Conservation (phyloP, 495 filamentous ascomycete genomes). For the Oidiodendron maius region DNA sequence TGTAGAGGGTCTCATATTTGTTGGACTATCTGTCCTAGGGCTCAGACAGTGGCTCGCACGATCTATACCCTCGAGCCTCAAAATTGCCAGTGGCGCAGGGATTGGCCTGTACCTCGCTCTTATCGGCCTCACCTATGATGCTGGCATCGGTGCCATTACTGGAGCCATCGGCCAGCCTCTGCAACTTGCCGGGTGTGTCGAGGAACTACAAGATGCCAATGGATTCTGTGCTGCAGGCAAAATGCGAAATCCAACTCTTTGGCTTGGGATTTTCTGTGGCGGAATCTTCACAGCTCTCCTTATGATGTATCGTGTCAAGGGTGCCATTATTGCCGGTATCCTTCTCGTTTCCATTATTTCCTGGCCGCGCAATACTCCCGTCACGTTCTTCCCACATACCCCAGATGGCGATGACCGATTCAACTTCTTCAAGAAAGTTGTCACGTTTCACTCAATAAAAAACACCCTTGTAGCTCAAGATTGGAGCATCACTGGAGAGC, state of each 20-base stretch:
- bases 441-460: constrained; percentile 69
- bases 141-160: constrained; percentile 69
- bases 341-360: constrained; percentile 77
- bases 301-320: constrained; percentile 79
- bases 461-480: constrained; percentile 58
- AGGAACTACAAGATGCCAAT: not conserved
- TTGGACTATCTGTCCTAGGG: constrained; percentile 61
- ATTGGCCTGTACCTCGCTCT: constrained; percentile 77
- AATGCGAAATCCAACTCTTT: constrained; percentile 73
- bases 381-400: constrained; percentile 75
- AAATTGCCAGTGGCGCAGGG: constrained; percentile 75
- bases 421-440: constrained; percentile 80
- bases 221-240: constrained; percentile 40
- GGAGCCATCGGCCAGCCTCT: constrained; percentile 54
- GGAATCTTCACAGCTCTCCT: constrained; percentile 69
- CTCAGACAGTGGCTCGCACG: constrained; percentile 80
- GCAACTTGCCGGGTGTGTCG: constrained; percentile 60
- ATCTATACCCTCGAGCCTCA: constrained; percentile 70
- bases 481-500: constrained; percentile 55
- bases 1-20: constrained; percentile 73
- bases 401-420: constrained; percentile 57
- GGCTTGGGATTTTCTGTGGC: constrained; percentile 79
- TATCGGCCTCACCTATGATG: constrained; percentile 72
- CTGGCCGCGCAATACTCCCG: constrained; percentile 66
- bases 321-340: constrained; percentile 75